phyloP scores from a whole-genome alignment of 2,329 filamentous ascomycete species.

The Aureobasidium leucospermi region DNA sequence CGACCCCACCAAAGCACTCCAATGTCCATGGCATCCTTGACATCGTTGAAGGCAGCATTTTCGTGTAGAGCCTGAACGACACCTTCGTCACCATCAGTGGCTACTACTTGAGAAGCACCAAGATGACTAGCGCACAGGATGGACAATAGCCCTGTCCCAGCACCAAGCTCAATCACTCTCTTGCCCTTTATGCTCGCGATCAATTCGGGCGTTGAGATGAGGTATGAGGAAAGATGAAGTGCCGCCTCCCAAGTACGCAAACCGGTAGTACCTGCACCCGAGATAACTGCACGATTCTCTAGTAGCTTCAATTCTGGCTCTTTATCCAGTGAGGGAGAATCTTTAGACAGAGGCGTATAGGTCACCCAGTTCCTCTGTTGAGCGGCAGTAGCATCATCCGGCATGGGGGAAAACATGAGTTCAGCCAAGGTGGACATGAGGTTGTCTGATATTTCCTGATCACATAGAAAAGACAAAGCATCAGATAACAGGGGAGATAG shows the following conservation, averaged over 20 bases:
- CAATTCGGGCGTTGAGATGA: slow-evolving; percentile 40
- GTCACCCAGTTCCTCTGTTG: slow-evolving; percentile 71
- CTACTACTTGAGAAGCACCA: slow-evolving; percentile 50
- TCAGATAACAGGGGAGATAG: slow-evolving; percentile 18
- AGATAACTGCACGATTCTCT: slow-evolving; percentile 62
- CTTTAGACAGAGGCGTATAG: slow-evolving; percentile 44
- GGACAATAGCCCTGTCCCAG: slow-evolving; percentile 69
- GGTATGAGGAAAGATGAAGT: slow-evolving; percentile 63
- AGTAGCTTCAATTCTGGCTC: slow-evolving; percentile 50
- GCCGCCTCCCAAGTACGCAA: slow-evolving; percentile 77
- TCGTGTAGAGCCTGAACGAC: slow-evolving; percentile 61
- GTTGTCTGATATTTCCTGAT: slow-evolving; percentile 74
- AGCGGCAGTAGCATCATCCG: slow-evolving; percentile 56
- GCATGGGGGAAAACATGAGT: slow-evolving; percentile 57
- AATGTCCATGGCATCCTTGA: slow-evolving; percentile 43
- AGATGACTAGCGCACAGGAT: slow-evolving; percentile 66
- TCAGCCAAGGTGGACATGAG: slow-evolving; percentile 63
- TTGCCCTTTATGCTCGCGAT: slow-evolving; percentile 43
- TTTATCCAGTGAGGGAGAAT: slow-evolving; percentile 15
- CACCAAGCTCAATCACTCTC: slow-evolving; percentile 63
- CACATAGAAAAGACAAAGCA: slow-evolving; percentile 19
- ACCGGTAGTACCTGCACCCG: slow-evolving; percentile 66
- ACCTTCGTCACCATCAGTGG: slow-evolving; percentile 67
- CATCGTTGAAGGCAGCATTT: slow-evolving; percentile 61
- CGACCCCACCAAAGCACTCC: slow-evolving; percentile 60